Base-by-base conservation (phyloP, 164 flowering plant species). In the Aristolochia fimbriata region DNA sequence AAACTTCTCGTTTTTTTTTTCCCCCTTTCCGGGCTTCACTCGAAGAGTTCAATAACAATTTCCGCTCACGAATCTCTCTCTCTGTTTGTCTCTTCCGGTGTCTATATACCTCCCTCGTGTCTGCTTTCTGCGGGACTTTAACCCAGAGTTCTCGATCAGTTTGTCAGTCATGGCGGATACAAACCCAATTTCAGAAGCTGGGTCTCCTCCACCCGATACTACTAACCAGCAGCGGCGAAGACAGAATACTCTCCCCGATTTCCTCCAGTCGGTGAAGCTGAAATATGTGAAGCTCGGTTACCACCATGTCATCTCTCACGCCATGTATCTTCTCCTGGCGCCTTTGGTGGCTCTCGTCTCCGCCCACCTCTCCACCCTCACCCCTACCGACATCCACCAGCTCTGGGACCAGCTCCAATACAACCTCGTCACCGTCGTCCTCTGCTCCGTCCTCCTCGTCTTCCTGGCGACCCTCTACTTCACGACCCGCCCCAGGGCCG, bases 231-330 rank as follows among this genome's bases (percentile, higher is more conserved):
- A 37, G 47, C 1, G n/a, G n/a, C 22, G 24, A 22, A 43, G 9
- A 33, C 43, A 30, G 43, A 16, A 14, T 6, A 27, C 15, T n/a
- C 81, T 83, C 5, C 88, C 85, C 6, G 85, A 83, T 63, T 83
- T 81, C 69, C 77, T 71, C 37, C 72, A 76, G 37, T 77, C 85
- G 0, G 68, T 83, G 4, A 81, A 76, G 64, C 72, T 83, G 50
- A 81, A 81, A 59, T 81, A 81, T 66, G 88, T 81, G 43, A 83
- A 83, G 74, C 88, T 83, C 56, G 88, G 88, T 12, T 83, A 81
- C 63, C 88, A 81, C 63, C 73, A 74, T 54, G 77, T 83, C 24
- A 79, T 81, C 49, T 78, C 88, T 52, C 83, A 81, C 72, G 82
- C 79, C 58, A 81, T 81, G 82, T 83, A 66, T 67, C 74, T 83